phyloP scores from a whole-genome alignment of 331 rosid genomes.

The Dryas integrifolia region DNA sequence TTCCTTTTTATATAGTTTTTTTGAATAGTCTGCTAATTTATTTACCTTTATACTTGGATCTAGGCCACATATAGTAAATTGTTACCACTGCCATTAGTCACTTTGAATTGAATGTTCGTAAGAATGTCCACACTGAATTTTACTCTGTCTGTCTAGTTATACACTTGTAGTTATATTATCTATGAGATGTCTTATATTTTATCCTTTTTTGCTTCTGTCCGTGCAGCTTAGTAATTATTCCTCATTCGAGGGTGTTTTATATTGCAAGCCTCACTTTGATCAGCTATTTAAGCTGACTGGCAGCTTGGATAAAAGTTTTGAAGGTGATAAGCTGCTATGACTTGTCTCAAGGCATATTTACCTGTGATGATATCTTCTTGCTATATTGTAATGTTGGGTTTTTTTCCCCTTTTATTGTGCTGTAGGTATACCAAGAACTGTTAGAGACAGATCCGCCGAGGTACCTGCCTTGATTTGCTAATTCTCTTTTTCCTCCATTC shows the following conservation, averaged over 20 bases:
- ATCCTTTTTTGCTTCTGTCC: conserved; percentile 12
- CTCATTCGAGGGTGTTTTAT: conserved; percentile 82
- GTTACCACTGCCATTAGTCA: not conserved
- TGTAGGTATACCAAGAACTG: conserved; percentile 63
- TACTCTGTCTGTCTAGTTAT: not conserved
- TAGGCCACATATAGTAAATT: not conserved
- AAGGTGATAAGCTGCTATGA: conserved; percentile 51
- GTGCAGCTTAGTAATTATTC: conserved; percentile 78
- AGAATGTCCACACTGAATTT: not conserved
- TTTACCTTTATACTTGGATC: not conserved
- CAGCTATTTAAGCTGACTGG: conserved; percentile 92
- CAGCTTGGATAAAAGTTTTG: conserved; percentile 92
- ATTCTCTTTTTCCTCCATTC: not conserved
- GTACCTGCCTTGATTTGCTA: conserved; percentile 32
- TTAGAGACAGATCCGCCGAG: conserved; percentile 76
- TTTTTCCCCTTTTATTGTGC: conserved; percentile 6
- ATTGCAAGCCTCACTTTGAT: conserved; percentile 93
- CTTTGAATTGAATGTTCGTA: not conserved
- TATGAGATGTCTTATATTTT: conserved; percentile 7
- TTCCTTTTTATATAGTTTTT: no score
- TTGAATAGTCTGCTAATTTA: no score
- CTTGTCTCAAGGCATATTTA: conserved; percentile 19
- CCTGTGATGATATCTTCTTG: not conserved
- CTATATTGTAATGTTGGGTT: conserved; percentile 15
- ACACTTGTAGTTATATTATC: not conserved